Conservation (phyloP, 2,329 filamentous ascomycete species). For the Fonsecaea monophora region DNA sequence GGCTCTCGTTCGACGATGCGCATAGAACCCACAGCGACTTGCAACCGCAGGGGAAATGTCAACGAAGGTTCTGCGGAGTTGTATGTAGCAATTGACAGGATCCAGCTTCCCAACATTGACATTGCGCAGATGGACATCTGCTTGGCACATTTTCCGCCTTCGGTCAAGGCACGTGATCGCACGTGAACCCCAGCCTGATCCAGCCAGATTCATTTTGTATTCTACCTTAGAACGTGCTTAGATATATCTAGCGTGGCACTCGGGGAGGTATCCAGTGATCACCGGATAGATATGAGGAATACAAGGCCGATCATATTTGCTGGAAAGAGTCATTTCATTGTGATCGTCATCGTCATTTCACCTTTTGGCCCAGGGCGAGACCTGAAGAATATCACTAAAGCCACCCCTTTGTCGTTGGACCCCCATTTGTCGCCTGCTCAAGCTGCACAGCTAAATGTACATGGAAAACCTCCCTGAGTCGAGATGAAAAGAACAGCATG, state of each 20-base stretch:
- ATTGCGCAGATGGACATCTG: background rate
- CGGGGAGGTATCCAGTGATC: too few relatives aligned
- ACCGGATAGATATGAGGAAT: background rate
- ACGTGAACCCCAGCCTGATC: background rate
- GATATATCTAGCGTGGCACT: background rate
- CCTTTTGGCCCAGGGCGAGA: constrained; percentile 2
- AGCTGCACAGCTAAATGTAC: constrained; percentile 6
- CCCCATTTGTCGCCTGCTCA: background rate
- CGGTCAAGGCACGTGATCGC: background rate
- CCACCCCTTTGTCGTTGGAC: background rate
- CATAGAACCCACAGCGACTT: background rate
- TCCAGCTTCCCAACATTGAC: background rate
- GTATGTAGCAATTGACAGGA: background rate
- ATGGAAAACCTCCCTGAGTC: constrained; percentile 5
- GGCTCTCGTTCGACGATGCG: background rate
- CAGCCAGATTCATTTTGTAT: background rate
- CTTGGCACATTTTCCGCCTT: background rate
- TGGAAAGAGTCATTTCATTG: background rate
- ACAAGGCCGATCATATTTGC: background rate
- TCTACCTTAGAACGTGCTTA: too few relatives aligned
- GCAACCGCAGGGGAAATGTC: background rate
- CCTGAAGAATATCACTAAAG: background rate
- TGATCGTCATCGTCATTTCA: constrained; percentile 4
- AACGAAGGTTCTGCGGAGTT: background rate
- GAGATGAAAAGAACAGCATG: constrained; percentile 16